These are phyloP conservation scores for Hanseniaspora singularis DNA, from an alignment of 805 yeast species.

Conservation along the genomic window DNA sequence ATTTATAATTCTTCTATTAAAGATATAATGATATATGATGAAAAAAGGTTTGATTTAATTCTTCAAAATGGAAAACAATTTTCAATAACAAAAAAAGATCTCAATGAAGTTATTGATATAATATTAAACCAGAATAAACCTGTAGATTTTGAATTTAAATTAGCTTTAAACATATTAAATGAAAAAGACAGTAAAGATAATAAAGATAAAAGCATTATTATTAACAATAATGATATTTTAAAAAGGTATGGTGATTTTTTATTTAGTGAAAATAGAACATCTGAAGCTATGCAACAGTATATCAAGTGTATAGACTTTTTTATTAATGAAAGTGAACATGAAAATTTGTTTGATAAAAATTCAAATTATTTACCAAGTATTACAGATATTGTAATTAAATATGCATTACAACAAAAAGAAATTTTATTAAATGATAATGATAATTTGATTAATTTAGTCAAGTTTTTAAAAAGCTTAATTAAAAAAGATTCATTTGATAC, in stretches of 20 bases:
- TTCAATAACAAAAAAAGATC: background rate
- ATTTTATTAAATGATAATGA: background rate
- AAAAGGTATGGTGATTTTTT: slow-evolving; percentile 60
- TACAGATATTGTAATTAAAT: slow-evolving; percentile 12
- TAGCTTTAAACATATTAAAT: slow-evolving; percentile 38
- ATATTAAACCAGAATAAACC: background rate
- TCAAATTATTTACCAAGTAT: slow-evolving; percentile 2
- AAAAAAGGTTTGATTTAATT: background rate
- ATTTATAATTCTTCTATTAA: background rate
- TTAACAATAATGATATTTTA: slow-evolving; percentile 31
- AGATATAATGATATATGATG: background rate
- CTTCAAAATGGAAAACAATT: slow-evolving; percentile 3
- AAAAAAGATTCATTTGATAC: slow-evolving; percentile 40
- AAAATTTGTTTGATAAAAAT: slow-evolving; percentile 1
- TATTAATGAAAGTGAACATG: background rate
- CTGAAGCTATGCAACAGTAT: slow-evolving; percentile 65
- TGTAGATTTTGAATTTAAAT: slow-evolving; percentile 43
- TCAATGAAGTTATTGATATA: background rate
- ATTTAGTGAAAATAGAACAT: slow-evolving; percentile 51
- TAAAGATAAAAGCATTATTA: too few relatives aligned
- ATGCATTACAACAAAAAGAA: slow-evolving; percentile 7
- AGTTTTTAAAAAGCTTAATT: slow-evolving; percentile 52
- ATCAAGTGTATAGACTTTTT: slow-evolving; percentile 38
- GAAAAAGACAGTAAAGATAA: too few relatives aligned
- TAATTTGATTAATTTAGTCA: slow-evolving; percentile 34